A percentile compares a stretch with the other conserved stretches of the same genome.
Evolutionary conservation across 179 eudicot genomes (phyloP).

Genomic region (Monotropa hypopitys): DNA sequence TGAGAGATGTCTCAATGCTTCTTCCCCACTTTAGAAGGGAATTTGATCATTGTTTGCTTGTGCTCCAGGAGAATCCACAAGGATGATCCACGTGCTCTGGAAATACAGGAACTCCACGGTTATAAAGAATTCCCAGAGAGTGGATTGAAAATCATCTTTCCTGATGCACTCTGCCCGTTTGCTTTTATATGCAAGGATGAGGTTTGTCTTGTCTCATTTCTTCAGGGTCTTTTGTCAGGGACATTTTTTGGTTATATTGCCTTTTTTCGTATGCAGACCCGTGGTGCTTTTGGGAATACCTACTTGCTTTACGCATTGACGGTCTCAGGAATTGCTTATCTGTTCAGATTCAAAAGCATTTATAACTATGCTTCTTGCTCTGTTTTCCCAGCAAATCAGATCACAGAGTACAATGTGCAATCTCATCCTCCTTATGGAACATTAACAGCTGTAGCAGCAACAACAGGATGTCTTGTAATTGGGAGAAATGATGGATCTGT

Average conservation of each 20-base stretch:
- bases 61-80: slow-evolving; percentile 58
- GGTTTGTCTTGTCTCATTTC: slow-evolving; percentile 22
- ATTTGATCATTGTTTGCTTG: neutral
- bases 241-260: neutral
- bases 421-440: slow-evolving; percentile 36
- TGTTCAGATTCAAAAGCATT: slow-evolving; percentile 37
- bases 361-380: slow-evolving; percentile 44
- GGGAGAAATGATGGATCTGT: slow-evolving; percentile 88
- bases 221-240: neutral
- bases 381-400: slow-evolving; percentile 41
- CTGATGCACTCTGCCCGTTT: slow-evolving; percentile 58
- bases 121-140: slow-evolving; percentile 38
- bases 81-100: slow-evolving; percentile 44
- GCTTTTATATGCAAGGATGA: slow-evolving; percentile 63
- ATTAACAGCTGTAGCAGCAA: slow-evolving; percentile 57
- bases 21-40: neutral
- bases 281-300: slow-evolving; percentile 30
- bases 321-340: slow-evolving; percentile 66
- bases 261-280: slow-evolving; percentile 29
- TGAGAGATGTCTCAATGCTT: neutral
- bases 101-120: slow-evolving; percentile 51
- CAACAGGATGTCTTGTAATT: slow-evolving; percentile 50
- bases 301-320: slow-evolving; percentile 66
- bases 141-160: slow-evolving; percentile 62
- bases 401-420: slow-evolving; percentile 40